A percentile compares a stretch with the other conserved stretches of the same genome.
phyloP scores from a whole-genome alignment of 106 monocot genomes.

The Dendrobium chrysotoxum region DNA sequence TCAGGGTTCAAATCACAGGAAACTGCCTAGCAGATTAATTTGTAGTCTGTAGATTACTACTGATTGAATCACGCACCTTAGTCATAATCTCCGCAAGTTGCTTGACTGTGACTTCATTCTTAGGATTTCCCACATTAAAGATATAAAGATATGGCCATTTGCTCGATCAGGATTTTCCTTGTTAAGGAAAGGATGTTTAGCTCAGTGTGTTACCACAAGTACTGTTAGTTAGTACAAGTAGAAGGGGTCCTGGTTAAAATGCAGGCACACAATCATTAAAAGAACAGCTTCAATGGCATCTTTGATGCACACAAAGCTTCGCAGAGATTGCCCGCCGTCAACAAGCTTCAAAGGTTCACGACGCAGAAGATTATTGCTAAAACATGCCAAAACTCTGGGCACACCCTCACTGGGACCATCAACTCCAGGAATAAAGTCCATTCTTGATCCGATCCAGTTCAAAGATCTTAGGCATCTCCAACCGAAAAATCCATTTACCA shows the following conservation, averaged over 20 bases:
- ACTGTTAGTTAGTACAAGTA: not conserved
- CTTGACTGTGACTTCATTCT: conserved; percentile 65
- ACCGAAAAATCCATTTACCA: too few species aligned
- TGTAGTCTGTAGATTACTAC: too few species aligned
- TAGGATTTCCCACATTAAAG: conserved; percentile 71
- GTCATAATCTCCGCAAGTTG: conserved; percentile 71
- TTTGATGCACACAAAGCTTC: conserved; percentile 72
- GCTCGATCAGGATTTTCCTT: conserved; percentile 71
- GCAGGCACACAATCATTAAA: conserved; percentile 47
- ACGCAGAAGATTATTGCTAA: conserved; percentile 61
- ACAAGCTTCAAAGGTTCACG: conserved; percentile 62
- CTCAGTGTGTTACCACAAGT: not conserved
- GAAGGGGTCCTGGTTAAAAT: not conserved
- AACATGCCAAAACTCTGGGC: conserved; percentile 70
- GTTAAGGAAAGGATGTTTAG: not conserved
- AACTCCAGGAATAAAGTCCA: conserved; percentile 81
- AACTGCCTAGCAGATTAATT: too few species aligned
- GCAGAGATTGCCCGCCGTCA: conserved; percentile 68
- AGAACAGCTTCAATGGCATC: conserved; percentile 77
- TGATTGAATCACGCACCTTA: conserved; percentile 16
- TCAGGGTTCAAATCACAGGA: not conserved
- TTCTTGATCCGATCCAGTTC: conserved; percentile 72
- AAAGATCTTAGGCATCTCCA: conserved; percentile 73
- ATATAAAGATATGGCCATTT: conserved; percentile 63
- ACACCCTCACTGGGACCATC: conserved; percentile 78